Evolutionary conservation across 1,284 basidiomycete species (phyloP), one percentile per base, ranked within the genome.

Genomic region (Stereum hirsutum): DNA sequence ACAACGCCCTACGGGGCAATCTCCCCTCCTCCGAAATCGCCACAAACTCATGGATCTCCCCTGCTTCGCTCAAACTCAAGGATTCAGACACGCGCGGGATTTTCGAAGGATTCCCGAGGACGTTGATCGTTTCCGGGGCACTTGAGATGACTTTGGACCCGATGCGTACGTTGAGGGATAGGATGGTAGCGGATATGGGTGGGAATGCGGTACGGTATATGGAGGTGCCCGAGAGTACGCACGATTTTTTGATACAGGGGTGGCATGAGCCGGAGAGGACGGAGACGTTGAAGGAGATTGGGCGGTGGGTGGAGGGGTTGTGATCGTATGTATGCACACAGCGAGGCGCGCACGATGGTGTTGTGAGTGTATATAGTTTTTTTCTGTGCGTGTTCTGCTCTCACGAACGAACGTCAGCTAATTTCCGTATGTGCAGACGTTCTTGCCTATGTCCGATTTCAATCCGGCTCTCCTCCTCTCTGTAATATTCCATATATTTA

Each of bases 231-330:
- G 78, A 78, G 55, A 69, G 59, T 11, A 45, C 72, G 5, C 80
- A 82, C 49, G 74, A 79, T 48, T 74, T 71, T 47, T 30, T 79
- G 15, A 49, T 63, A 20, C 66, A 75, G 39, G 24, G 53, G 2
- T 73, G 67, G 66, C 65, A 70, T 50, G 76, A 81, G 48, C 79
- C 77, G 0, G 77, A 81, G 57, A 60, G 71, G 41, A 66, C 61
- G 4, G 54, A 72, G 41, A 67, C 69, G 1, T 52, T 74, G 24
- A 57, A 57, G 45, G 65, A 56, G 23, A 71, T 80, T 31, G 70
- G 65, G 10, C 54, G 60, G 31, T 79, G 77, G 75, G n/a, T n/a
- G n/a, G n/a, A n/a, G n/a, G n/a, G n/a, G n/a, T n/a, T n/a, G n/a
- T n/a, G n/a, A n/a, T n/a, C n/a, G n/a, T n/a, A n/a, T n/a, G n/a